phyloP scores from a whole-genome alignment of 352 stramenopile species.

The Globisporangium echinulatum region DNA sequence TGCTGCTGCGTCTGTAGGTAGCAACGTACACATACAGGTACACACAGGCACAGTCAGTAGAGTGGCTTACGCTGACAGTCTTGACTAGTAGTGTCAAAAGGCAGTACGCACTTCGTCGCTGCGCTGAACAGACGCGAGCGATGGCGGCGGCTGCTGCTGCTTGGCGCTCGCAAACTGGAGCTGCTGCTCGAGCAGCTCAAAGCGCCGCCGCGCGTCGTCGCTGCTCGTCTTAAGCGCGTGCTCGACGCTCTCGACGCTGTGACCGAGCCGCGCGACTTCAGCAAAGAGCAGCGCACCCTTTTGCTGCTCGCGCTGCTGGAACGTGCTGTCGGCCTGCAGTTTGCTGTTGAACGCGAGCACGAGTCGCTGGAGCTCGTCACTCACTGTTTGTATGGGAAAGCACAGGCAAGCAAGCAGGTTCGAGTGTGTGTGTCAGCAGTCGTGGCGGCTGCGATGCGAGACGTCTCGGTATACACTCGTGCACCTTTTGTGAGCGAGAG shows the following conservation, averaged over 20 bases:
- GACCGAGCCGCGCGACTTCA: conserved; percentile 45
- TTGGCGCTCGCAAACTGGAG: conserved; percentile 18
- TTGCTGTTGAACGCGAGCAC: conserved; percentile 49
- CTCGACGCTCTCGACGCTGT: conserved; percentile 39
- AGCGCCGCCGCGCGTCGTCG: conserved; percentile 28
- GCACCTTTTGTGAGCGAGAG: conserved; percentile 22
- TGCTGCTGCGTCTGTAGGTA: conserved; percentile 24
- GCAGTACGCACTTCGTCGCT: conserved; percentile 4
- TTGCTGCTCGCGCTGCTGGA: conserved; percentile 59
- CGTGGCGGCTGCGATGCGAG: background rate
- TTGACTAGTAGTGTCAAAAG: background rate
- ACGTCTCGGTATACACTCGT: background rate
- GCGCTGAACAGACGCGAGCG: conserved; percentile 4
- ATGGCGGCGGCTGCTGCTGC: conserved; percentile 11
- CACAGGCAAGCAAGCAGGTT: too few relatives aligned
- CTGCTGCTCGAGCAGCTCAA: conserved; percentile 44
- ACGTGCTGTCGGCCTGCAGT: conserved; percentile 37
- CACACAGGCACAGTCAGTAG: too few relatives aligned
- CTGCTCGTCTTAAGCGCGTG: conserved; percentile 17
- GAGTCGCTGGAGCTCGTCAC: conserved; percentile 53
- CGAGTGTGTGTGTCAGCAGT: background rate
- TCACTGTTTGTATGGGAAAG: conserved; percentile 12
- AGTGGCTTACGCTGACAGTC: too few relatives aligned
- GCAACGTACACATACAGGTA: background rate
- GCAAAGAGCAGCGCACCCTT: conserved; percentile 66